Conservation (phyloP, 139 green algal genomes). For the Dunaliella primolecta region DNA sequence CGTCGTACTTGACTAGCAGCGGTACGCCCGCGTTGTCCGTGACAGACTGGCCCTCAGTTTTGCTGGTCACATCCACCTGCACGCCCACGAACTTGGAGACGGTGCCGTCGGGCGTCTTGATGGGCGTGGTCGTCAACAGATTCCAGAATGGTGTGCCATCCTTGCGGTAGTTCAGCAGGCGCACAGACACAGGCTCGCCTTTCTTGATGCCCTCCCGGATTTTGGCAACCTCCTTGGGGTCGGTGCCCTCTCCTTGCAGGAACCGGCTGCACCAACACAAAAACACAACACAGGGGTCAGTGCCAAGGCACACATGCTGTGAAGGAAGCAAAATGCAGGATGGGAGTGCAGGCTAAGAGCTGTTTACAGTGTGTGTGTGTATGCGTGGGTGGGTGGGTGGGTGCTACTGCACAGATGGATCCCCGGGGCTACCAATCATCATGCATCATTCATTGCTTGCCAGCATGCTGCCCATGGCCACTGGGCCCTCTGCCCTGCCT, state of each 20-base stretch:
- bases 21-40: slow-evolving; percentile 57
- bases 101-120: slow-evolving; percentile 78
- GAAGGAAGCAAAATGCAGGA: neutral
- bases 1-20: slow-evolving; percentile 87
- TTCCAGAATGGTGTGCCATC: slow-evolving; percentile 96
- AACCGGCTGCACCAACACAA: slow-evolving; percentile 74
- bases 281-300: too few species aligned
- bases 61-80: slow-evolving; percentile 93
- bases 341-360: neutral
- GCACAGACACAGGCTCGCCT: slow-evolving; percentile 60
- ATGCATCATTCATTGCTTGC: too few species aligned
- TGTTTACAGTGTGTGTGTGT: too few species aligned
- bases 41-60: slow-evolving; percentile 82
- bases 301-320: neutral
- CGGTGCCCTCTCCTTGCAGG: slow-evolving; percentile 93
- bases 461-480: too few species aligned
- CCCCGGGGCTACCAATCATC: too few species aligned
- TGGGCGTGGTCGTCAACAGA: slow-evolving; percentile 92
- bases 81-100: slow-evolving; percentile 91
- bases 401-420: too few species aligned
- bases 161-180: slow-evolving; percentile 91
- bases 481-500: too few species aligned
- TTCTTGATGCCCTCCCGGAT: slow-evolving; percentile 73
- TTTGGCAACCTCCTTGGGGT: slow-evolving; percentile 80
- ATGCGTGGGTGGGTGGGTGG: too few species aligned